Evolutionary conservation across 257 asterid species (phyloP).

Genomic region (Forsythia viridissima): DNA sequence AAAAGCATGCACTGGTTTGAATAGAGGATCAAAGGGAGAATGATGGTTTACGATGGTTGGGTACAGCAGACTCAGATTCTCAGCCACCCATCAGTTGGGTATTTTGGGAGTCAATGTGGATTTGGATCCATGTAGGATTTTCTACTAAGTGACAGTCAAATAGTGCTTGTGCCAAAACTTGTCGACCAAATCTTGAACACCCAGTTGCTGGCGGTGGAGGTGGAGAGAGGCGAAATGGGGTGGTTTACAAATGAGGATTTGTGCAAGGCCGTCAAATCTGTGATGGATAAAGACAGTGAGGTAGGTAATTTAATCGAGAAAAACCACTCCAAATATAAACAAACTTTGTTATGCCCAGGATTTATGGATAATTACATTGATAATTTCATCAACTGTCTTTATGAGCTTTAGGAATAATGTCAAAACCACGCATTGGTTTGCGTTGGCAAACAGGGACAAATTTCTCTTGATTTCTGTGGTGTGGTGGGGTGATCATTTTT

Average conservation of each 20-base stretch:
- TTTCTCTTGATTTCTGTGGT: too few relatives aligned
- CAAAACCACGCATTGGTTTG: too few relatives aligned
- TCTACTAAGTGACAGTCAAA: constrained; percentile 57
- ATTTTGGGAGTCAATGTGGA: constrained; percentile 87
- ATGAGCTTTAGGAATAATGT: constrained; percentile 31
- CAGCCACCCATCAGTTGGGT: constrained; percentile 69
- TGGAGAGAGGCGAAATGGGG: constrained; percentile 58
- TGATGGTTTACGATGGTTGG: constrained; percentile 66
- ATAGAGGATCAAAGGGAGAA: constrained; percentile 54
- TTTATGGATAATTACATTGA: constrained; percentile 53
- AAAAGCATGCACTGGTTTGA: too few relatives aligned
- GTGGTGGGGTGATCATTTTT: too few relatives aligned
- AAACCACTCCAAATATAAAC: constrained; percentile 64
- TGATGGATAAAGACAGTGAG: constrained; percentile 57
- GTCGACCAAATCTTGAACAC: constrained; percentile 73
- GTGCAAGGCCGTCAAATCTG: constrained; percentile 49
- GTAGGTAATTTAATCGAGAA: constrained; percentile 40
- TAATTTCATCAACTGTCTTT: constrained; percentile 46
- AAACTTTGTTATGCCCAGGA: constrained; percentile 30
- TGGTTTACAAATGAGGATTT: constrained; percentile 66
- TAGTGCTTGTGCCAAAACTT: constrained; percentile 66
- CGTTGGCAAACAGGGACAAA: too few relatives aligned
- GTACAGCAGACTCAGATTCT: constrained; percentile 64
- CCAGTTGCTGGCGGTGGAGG: constrained; percentile 73
- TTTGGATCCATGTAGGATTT: constrained; percentile 95